Evolutionary conservation across 148 eudicot genomes (phyloP), one percentile per base, ranked within the genome.

Genomic region (Nepenthes gracilis): DNA sequence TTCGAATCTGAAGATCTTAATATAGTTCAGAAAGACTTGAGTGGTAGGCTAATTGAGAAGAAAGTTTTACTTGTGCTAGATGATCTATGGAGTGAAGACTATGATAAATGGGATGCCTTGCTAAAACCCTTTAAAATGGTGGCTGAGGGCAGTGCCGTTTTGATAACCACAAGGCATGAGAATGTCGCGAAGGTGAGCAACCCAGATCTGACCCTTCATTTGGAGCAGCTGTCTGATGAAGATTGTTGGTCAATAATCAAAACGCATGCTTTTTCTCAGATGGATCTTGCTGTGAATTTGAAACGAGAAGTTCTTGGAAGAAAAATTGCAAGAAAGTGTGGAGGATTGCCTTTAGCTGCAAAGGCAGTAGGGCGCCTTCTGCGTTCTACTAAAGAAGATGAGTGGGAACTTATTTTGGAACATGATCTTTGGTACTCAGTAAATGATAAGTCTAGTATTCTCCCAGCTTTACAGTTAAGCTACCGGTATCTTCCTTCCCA

Each of bases 271-370:
- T 49, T 50, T 68, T 2, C 43, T 43, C 9, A 57, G 3, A 38
- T 23, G n/a, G 50, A 32, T 6, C 1, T 1, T n/a, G n/a, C 32
- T 2, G 13, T 0, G n/a, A 7, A 48, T 14, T 52, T 49, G 36
- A 12, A 55, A 1, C 48, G 72, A n/a, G 56, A 54, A 37, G 36
- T 2, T 4, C 47, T 58, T 43, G 72, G 68, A 7, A 55, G 33
- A 40, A 11, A 58, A 6, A 62, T 77, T 13, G 69, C 65, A 36
- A n/a, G 12, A n/a, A 77, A 58, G 40, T 77, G 81, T 48, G 36
- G 63, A 34, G 77, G 77, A 2, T 63, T 73, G 60, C 81, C 81
- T 11, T 63, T 77, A 47, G 81, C 77, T 8, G 58, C 36, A 43
- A 69, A 58, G 58, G n/a, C 66, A 12, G 2, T 77, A 9, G 74